A percentile compares a stretch with the other conserved stretches of the same genome.
Evolutionary conservation across 352 stramenopile genomes (phyloP).

Genomic region (Hyaloperonospora arabidopsidis): DNA sequence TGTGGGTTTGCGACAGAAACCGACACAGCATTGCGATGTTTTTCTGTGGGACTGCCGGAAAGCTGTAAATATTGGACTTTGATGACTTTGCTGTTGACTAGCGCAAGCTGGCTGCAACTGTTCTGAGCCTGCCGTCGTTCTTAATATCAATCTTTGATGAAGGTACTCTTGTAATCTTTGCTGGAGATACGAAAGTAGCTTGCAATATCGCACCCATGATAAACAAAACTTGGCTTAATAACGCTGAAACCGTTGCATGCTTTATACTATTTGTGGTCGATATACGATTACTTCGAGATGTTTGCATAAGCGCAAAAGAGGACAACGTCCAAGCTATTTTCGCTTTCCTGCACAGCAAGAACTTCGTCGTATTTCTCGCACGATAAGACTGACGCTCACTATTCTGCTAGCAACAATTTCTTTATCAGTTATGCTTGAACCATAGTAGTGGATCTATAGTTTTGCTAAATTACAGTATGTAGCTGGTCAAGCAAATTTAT

Average conservation of each 20-base stretch:
- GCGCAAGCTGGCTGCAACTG: slow-evolving; percentile 9
- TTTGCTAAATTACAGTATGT: slow-evolving; percentile 53
- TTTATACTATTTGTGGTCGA: slow-evolving; percentile 71
- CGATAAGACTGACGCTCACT: slow-evolving; percentile 81
- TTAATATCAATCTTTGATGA: slow-evolving; percentile 19
- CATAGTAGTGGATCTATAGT: slow-evolving; percentile 63
- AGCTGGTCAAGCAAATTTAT: slow-evolving; percentile 41
- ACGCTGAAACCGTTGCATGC: slow-evolving; percentile 78
- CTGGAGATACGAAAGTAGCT: slow-evolving; percentile 17
- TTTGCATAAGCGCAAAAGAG: slow-evolving; percentile 71
- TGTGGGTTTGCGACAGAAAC: slow-evolving; percentile 57
- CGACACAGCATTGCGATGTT: slow-evolving; percentile 48
- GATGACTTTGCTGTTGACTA: slow-evolving; percentile 21
- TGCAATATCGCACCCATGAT: slow-evolving; percentile 37
- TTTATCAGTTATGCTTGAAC: slow-evolving; percentile 61
- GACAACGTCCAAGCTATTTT: slow-evolving; percentile 76
- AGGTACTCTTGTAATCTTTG: slow-evolving; percentile 17
- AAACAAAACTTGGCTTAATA: slow-evolving; percentile 72
- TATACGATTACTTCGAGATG: slow-evolving; percentile 80
- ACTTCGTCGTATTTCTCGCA: slow-evolving; percentile 66
- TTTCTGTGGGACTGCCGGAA: slow-evolving; percentile 63
- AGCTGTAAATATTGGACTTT: slow-evolving; percentile 7
- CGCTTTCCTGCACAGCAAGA: slow-evolving; percentile 80
- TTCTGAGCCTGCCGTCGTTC: slow-evolving; percentile 17
- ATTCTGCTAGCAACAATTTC: slow-evolving; percentile 84